Evolutionary conservation across 2,329 filamentous ascomycete genomes (phyloP), one percentile per base, ranked within the genome.

Genomic region (Penicillium sp.): DNA sequence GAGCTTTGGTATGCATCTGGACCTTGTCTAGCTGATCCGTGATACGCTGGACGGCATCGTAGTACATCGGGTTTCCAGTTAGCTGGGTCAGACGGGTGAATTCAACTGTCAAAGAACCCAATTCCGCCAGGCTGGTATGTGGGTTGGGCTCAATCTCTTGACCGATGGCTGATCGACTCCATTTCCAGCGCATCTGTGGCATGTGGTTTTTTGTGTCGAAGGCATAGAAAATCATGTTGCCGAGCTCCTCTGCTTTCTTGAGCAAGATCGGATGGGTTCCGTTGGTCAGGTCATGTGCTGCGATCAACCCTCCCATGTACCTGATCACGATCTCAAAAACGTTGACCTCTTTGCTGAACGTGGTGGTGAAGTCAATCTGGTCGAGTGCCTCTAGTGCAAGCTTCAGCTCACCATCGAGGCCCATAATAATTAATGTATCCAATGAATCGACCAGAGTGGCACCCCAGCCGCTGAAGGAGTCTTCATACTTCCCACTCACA

Each of bases 131-230:
- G 65, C 88, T 89, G 84, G 54, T 85, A 80, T 70, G 86, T 83
- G 11, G 85, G 81, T 66, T 87, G 78, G 26, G 84, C 83, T 21
- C 53, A 11, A 75, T 73, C 44, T 58, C 58, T 37, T 67, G 50
- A 16, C 71, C 70, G 56, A 63, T 59, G 16, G 69, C 70, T 13
- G 72, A 72, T 57, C 69, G 72, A n/a, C 11, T 26, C 55, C 55
- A 58, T 19, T 54, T 47, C 52, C 52, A 54, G 43, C 52, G 52
- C 43, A 54, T 39, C 33, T 54, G 78, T 2, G 93, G 93, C 91
- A 98, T 96, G 63, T 92, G 87, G 72, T 98, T 97, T 1, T 92
- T 92, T 1, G 93, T 98, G 73, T 96, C 92, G 68, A 96, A 96
- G 2, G 89, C 85, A 54, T 88, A 86, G 79, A 92, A 92, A 16